Evolutionary conservation across 257 asterid genomes (phyloP).

Genomic region (Parsonsia alboflavescens): DNA sequence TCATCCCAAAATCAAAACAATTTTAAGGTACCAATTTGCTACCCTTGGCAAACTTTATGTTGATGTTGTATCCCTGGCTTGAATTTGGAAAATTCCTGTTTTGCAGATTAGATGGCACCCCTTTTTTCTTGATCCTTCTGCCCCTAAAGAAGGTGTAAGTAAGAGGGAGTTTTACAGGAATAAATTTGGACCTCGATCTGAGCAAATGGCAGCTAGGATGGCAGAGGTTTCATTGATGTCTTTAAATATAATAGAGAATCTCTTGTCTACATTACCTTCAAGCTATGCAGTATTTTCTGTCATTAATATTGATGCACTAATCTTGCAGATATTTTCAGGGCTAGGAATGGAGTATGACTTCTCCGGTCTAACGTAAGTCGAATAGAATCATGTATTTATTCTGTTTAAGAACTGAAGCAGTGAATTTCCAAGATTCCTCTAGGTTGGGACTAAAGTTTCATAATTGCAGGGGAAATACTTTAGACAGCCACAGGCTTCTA

Average conservation of each 20-base stretch:
- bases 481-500: conserved; percentile 67
- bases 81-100: not conserved
- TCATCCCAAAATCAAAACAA: conserved; percentile 42
- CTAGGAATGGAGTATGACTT: conserved; percentile 49
- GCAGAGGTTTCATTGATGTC: conserved; percentile 44
- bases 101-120: conserved; percentile 49
- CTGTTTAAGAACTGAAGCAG: not conserved
- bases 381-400: not conserved
- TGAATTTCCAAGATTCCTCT: conserved; percentile 7
- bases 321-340: conserved; percentile 53
- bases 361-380: conserved; percentile 61
- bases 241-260: conserved; percentile 2
- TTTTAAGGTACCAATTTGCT: conserved; percentile 29
- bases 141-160: conserved; percentile 60
- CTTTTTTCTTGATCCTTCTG: conserved; percentile 52
- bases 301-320: not conserved
- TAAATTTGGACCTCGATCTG: conserved; percentile 57
- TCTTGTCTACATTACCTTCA: not conserved
- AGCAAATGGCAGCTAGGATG: conserved; percentile 58
- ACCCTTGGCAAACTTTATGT: not conserved
- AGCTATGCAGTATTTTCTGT: not conserved
- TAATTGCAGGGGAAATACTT: conserved; percentile 53
- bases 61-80: not conserved
- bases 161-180: conserved; percentile 56
- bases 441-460: conserved; percentile 1